Evolutionary conservation across 2,329 filamentous ascomycete genomes (phyloP), one percentile per base, ranked within the genome.

Genomic region (Onygenales sp.): DNA sequence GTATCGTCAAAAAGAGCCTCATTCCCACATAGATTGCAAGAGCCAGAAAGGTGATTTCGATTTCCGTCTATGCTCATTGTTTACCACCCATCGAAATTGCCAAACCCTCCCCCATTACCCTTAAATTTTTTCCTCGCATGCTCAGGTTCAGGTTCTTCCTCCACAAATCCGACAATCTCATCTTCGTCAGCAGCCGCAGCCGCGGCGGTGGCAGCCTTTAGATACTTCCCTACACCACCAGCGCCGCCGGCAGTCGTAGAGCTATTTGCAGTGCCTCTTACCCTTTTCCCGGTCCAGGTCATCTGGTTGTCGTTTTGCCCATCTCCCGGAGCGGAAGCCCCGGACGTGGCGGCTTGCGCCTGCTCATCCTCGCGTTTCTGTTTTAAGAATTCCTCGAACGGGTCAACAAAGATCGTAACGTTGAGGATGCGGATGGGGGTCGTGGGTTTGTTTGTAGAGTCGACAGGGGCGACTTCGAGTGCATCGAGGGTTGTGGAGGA

Each of bases 271-370:
- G 82, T 75, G 0, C 76, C 81, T 1, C 90, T 77, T 49, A 98
- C 82, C 42, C 91, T 78, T 73, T 97, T 98, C 3, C 93, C 93
- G 2, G 93, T 97, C 93, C 93, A 98, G 2, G 93, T 98, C 2
- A 88, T 85, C 66, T 82, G 83, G 63, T 97, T 90, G 64, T 96
- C 92, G 52, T 94, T 92, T 1, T 79, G 73, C 54, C 78, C 9
- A 67, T 62, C 32, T 64, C 59, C 38, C 54, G 52, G 50, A 11
- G 14, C 52, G 3, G 51, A 47, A 33, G 41, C 13, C 11, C 48
- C 38, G 7, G 48, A 32, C 42, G 14, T 14, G 46, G 35, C 57
- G 38, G 65, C 76, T 39, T 79, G 80, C 6, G 70, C 71, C 44
- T 73, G 73, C 58, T 89, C 86, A 53, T 78, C 75, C 53, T 87